Evolutionary conservation across 106 monocot genomes (phyloP), one percentile per base, ranked within the genome.

Genomic region (Apostasia shenzhenica): DNA sequence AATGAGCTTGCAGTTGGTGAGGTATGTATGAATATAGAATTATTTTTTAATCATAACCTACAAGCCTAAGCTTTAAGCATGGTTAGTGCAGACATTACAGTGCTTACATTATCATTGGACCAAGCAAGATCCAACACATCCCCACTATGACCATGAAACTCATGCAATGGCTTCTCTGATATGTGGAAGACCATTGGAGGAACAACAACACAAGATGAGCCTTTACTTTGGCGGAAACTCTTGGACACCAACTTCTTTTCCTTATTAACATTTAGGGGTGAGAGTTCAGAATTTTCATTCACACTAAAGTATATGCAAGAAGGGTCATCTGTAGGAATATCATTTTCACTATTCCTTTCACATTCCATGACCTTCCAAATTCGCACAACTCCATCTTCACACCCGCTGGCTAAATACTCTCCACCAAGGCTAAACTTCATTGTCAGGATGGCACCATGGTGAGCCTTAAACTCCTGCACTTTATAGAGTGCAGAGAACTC

Each of bases 371-470:
- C 78, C 56, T 49, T 42, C 94, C 94, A 94, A 0, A 94, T 80
- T 45, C 86, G 73, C 46, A 94, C 81, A 61, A 90, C 74, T 41
- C 89, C 82, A 67, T 90, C 89, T 73, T 90, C 90, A 2, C 94
- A 89, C 2, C 94, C 94, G 58, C 79, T 94, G 8, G 94, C 94
- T 57, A 94, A 55, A 70, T 75, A 85, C 62, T 59, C 45, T 0
- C 89, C 89, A 70, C 78, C 81, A 56, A 80, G 80, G 53, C 90
- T 90, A 67, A 90, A 94, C 47, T 87, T 94, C 84, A 90, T 84
- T 3, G 86, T 72, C 46, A 81, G 60, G 44, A 94, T 90, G 2
- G 84, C 80, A 44, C 89, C 83, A 13, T 85, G 58, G 60, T 94
- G 94, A 14, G 90, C 90, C 74, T 73, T 78, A 55, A 94, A 72